Conservation (phyloP, 768 basidiomycete genomes). For the Mycena metata region DNA sequence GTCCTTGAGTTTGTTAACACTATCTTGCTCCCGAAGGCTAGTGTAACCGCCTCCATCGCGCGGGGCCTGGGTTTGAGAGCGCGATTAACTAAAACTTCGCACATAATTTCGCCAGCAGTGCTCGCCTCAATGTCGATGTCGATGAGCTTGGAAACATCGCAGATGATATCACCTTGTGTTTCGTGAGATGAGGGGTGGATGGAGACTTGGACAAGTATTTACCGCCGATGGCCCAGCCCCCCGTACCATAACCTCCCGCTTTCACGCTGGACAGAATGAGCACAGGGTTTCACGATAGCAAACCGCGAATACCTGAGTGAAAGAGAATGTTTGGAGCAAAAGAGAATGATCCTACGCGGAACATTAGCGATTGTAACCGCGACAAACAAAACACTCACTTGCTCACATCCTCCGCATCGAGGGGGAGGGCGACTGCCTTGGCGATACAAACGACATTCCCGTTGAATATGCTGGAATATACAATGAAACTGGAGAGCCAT, state of each 20-base stretch:
- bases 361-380: not conserved
- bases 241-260: slow-evolving; percentile 92
- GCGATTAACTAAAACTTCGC: not conserved
- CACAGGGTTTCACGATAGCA: not conserved
- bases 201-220: slow-evolving; percentile 75
- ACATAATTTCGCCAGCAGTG: not conserved
- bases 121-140: slow-evolving; percentile 73
- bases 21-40: slow-evolving; percentile 69
- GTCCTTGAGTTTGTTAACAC: slow-evolving; percentile 47
- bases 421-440: slow-evolving; percentile 76
- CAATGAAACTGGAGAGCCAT: slow-evolving; percentile 54
- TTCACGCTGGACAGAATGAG: slow-evolving; percentile 59
- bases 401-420: slow-evolving; percentile 87
- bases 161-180: slow-evolving; percentile 72
- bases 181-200: not conserved
- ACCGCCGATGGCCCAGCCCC: slow-evolving; percentile 90
- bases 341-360: slow-evolving; percentile 69
- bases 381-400: slow-evolving; percentile 59
- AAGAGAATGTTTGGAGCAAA: slow-evolving; percentile 78
- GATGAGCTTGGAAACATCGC: slow-evolving; percentile 80
- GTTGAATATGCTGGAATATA: slow-evolving; percentile 77
- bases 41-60: slow-evolving; percentile 67
- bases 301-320: slow-evolving; percentile 55
- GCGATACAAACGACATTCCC: slow-evolving; percentile 76
- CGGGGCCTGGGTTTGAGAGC: slow-evolving; percentile 51